Evolutionary conservation across 202 grass and related monocot species (phyloP), one percentile per base, ranked within the genome.

Genomic region (Thinopyrum obtusiflorum): DNA sequence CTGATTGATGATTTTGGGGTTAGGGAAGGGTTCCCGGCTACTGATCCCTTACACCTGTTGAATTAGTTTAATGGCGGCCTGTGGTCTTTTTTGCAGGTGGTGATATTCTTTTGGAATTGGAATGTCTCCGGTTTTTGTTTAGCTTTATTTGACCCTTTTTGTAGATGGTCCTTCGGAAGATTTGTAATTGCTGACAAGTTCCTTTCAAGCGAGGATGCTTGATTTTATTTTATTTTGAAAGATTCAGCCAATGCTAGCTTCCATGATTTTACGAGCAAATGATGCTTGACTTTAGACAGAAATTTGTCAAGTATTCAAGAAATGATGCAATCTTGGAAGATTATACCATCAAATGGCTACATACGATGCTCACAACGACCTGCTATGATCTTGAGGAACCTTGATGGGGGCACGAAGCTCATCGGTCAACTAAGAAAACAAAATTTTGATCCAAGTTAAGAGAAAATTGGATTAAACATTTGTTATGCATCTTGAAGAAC

Each of bases 111-210:
- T 57, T 83, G 73, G 46, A 20, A 20, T 15, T 28, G 29, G 89
- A 77, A 90, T 87, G 81, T 90, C 44, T 74, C 37, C 21, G 11
- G 76, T 80, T 90, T 73, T 80, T 79, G 20, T 87, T 83, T 76
- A 84, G 23, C 47, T 6, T 23, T 72, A 39, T 49, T 18, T 13
- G 2, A 6, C 13, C 13, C 40, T 26, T 65, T 73, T 73, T 13
- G 0, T 5, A 0, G 0, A 10, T 15, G 23, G 65, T 2, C 57
- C 66, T 77, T 72, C 1, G 8, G 4, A 4, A 0, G 7, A 1
- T 7, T 9, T 1, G 55, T 49, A 62, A 83, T 83, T 67, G 14
- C 10, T 7, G 2, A 2, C 0, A 3, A 6, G 39, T 18, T 40
- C 79, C 65, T 68, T 37, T 44, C 0, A 0, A 12, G 1, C 2